phyloP scores from a whole-genome alignment of 2,329 filamentous ascomycete species.

The Fusarium praegraminearum region DNA sequence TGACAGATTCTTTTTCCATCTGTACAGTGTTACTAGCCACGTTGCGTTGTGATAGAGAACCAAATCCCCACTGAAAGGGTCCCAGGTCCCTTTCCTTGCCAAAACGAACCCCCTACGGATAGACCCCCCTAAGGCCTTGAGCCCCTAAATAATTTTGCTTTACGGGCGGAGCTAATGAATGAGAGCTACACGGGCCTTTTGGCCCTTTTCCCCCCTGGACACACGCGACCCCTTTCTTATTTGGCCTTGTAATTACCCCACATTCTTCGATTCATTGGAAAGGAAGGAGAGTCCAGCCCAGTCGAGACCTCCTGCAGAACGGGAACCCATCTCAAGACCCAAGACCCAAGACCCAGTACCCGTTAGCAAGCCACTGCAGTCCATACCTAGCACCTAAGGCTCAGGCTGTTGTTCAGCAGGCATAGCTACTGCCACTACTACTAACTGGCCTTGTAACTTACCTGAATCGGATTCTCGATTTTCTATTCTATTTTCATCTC shows the following conservation, averaged over 20 bases:
- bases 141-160: conserved; percentile 26
- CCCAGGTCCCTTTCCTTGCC: not conserved
- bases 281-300: conserved; percentile 16
- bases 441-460: not conserved
- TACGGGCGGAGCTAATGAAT: conserved; percentile 8
- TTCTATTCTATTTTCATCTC: conserved; percentile 17
- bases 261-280: conserved; percentile 33
- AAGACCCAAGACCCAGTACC: not conserved
- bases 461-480: not conserved
- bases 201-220: conserved; percentile 28
- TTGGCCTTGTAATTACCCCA: conserved; percentile 39
- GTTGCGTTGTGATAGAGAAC: not conserved
- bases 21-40: conserved; percentile 10
- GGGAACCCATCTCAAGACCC: not conserved
- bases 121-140: not conserved
- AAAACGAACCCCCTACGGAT: conserved; percentile 1
- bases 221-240: conserved; percentile 45
- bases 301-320: conserved; percentile 16
- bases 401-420: not conserved
- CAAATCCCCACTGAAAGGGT: not conserved
- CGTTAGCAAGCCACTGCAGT: not conserved
- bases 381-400: not conserved
- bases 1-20: not conserved
- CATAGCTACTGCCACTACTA: not conserved
- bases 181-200: conserved; percentile 3